Percentiles rank a stretch among this genome's conserved stretches.
Evolutionary conservation across 192 early-diverging fungal genomes (phyloP).

Genomic region (Haplosporangium gracile): DNA sequence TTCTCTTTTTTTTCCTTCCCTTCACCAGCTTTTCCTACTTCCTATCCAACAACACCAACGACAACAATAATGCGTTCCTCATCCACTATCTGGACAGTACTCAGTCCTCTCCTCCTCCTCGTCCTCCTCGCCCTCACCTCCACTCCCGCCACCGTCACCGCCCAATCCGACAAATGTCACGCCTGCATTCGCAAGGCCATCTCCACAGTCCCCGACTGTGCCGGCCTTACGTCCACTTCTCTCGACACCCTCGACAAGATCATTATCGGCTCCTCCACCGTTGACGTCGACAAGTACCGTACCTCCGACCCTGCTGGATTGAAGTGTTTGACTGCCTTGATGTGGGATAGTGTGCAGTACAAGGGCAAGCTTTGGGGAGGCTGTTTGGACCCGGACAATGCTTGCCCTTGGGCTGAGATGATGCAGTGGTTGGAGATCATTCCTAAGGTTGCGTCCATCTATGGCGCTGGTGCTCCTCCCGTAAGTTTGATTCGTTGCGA

Average conservation of each 20-base stretch:
- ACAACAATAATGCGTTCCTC: constrained; percentile 30
- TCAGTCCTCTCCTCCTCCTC: constrained; percentile 10
- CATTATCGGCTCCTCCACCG: constrained; percentile 14
- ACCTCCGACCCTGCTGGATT: constrained; percentile 22
- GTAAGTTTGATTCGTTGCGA: constrained; percentile 20
- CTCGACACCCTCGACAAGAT: constrained; percentile 20
- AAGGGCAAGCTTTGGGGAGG: constrained; percentile 39
- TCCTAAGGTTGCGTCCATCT: constrained; percentile 34
- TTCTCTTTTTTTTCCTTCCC: background rate
- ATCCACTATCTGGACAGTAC: background rate
- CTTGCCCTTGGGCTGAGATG: constrained; percentile 48
- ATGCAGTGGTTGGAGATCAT: constrained; percentile 54
- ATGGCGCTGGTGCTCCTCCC: constrained; percentile 27
- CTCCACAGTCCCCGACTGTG: constrained; percentile 16
- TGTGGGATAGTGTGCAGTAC: constrained; percentile 52
- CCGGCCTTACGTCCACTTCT: constrained; percentile 8
- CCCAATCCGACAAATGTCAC: constrained; percentile 30
- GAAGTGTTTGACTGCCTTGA: constrained; percentile 24
- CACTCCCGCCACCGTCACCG: background rate
- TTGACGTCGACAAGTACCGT: background rate
- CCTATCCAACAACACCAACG: background rate
- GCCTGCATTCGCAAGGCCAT: constrained; percentile 29
- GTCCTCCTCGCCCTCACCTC: constrained; percentile 7
- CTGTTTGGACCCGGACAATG: constrained; percentile 16
- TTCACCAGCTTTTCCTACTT: background rate